Percentiles rank a stretch among this genome's conserved stretches.
phyloP scores from a whole-genome alignment of 108 stramenopile species.

The Pseudonitzschia multiseries region DNA sequence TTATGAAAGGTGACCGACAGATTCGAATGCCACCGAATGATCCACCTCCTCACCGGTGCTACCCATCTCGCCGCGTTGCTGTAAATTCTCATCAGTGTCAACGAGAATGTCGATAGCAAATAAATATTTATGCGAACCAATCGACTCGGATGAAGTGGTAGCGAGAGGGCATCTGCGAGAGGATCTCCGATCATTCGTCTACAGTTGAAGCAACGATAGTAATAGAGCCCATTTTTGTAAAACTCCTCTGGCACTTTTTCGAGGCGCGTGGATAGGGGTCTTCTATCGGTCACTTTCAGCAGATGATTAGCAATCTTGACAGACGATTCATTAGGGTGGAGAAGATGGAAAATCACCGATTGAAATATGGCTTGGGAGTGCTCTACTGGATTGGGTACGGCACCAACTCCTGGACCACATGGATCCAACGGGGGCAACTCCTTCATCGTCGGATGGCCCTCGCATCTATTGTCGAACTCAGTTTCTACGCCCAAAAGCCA shows the following conservation, averaged over 20 bases:
- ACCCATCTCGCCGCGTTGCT: conserved; percentile 41
- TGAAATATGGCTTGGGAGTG: conserved; percentile 45
- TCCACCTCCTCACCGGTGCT: conserved; percentile 30
- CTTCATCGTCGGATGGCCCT: conserved; percentile 26
- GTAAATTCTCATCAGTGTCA: conserved; percentile 46
- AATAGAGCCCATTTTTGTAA: conserved; percentile 45
- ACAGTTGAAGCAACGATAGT: conserved; percentile 63
- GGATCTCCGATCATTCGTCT: conserved; percentile 69
- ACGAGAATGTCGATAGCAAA: conserved; percentile 30
- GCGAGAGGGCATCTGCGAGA: conserved; percentile 60
- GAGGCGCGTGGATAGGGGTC: conserved; percentile 1
- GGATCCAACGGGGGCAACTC: conserved; percentile 65
- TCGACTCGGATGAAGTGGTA: conserved; percentile 48
- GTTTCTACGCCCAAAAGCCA: conserved; percentile 79
- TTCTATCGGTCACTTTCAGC: conserved; percentile 35
- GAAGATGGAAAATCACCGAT: conserved; percentile 47
- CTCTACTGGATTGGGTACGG: conserved; percentile 35
- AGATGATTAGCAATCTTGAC: conserved; percentile 69
- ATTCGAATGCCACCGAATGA: conserved; percentile 39
- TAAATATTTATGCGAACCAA: conserved; percentile 22
- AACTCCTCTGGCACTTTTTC: conserved; percentile 19
- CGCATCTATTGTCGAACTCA: conserved; percentile 15
- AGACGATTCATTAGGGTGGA: conserved; percentile 64
- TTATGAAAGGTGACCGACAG: conserved; percentile 35
- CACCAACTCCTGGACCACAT: conserved; percentile 57